Evolutionary conservation across 805 yeast species (phyloP).

Genomic region (Vanderwaltozyma verrucispora): DNA sequence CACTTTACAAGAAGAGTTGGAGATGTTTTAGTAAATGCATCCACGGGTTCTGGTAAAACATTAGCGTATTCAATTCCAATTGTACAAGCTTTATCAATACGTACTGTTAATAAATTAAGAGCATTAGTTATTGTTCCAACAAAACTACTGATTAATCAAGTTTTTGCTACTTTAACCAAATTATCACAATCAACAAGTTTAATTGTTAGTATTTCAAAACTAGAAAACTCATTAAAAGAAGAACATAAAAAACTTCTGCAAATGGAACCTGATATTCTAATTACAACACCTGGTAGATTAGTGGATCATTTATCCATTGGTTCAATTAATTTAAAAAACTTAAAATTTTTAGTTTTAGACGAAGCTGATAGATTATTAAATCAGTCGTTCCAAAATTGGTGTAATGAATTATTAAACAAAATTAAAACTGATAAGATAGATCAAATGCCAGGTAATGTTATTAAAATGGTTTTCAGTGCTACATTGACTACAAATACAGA

Average conservation of each 20-base stretch:
- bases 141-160: constrained; percentile 76
- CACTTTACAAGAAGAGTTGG: constrained; percentile 48
- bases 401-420: constrained; percentile 37
- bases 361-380: constrained; percentile 77
- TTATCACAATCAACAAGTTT: constrained; percentile 60
- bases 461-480: constrained; percentile 77
- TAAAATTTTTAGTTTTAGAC: constrained; percentile 61
- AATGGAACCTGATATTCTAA: constrained; percentile 53
- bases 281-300: constrained; percentile 70
- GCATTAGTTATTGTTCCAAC: constrained; percentile 86
- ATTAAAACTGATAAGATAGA: constrained; percentile 28
- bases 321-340: constrained; percentile 37
- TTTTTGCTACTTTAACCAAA: constrained; percentile 48
- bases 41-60: constrained; percentile 95
- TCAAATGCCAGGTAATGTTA: constrained; percentile 32
- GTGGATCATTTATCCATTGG: constrained; percentile 55
- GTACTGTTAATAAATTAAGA: constrained; percentile 63
- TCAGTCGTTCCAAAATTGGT: constrained; percentile 94
- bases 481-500: constrained; percentile 92
- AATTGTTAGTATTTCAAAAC: constrained; percentile 39
- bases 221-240: constrained; percentile 48
- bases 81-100: constrained; percentile 49
- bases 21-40: constrained; percentile 81
- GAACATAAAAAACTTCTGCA: constrained; percentile 44
- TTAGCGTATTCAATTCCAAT: constrained; percentile 81